phyloP scores from a whole-genome alignment of 495 filamentous ascomycete genomes.

The Tuber indicum region DNA sequence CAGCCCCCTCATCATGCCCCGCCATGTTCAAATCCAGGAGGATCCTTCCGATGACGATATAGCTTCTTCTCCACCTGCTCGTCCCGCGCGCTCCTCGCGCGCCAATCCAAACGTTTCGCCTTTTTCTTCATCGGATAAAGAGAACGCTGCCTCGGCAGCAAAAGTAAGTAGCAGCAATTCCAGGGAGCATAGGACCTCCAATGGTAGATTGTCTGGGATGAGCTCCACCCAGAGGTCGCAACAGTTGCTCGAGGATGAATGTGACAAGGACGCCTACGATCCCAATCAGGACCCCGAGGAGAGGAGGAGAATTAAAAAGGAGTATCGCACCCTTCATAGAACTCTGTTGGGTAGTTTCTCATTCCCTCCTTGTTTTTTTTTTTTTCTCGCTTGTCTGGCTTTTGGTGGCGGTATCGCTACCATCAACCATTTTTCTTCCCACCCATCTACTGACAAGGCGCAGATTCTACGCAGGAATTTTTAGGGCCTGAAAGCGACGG shows the following conservation, averaged over 20 bases:
- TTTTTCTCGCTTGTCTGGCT: background rate
- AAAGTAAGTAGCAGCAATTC: conserved; percentile 17
- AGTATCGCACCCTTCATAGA: conserved; percentile 59
- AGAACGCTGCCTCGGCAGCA: conserved; percentile 23
- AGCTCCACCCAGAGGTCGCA: conserved; percentile 32
- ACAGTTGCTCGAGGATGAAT: conserved; percentile 40
- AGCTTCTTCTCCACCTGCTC: conserved; percentile 49
- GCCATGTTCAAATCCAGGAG: conserved; percentile 28
- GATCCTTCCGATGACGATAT: conserved; percentile 55
- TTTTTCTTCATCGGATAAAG: conserved; percentile 37
- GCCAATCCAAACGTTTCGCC: conserved; percentile 5
- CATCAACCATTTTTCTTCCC: conserved; percentile 5
- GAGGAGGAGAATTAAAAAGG: conserved; percentile 61
- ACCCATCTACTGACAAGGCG: conserved; percentile 16
- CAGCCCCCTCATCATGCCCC: conserved; percentile 13
- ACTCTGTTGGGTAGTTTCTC: conserved; percentile 55
- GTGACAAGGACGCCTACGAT: conserved; percentile 61
- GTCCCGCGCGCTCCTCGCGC: conserved; percentile 36
- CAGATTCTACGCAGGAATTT: conserved; percentile 63
- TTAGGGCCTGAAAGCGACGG: conserved; percentile 56
- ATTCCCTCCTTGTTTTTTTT: background rate
- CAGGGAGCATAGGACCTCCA: conserved; percentile 7
- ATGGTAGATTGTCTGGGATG: conserved; percentile 21
- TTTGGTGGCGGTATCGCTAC: background rate
- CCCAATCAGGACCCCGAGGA: conserved; percentile 81